Base-by-base conservation (phyloP, 129 eudicot species). In the Helianthus annuus region DNA sequence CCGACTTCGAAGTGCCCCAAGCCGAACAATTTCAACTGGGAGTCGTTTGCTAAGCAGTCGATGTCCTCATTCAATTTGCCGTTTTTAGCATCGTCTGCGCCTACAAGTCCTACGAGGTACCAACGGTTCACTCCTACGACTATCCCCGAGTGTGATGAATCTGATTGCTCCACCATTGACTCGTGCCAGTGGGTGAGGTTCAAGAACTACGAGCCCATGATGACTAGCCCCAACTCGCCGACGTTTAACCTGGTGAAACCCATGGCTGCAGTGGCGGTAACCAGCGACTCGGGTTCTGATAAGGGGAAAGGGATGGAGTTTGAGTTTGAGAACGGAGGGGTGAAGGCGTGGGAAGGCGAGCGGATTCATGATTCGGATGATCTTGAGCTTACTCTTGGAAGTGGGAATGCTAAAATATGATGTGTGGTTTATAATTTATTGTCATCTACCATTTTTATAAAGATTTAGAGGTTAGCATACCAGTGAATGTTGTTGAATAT, bases 291-390 rank as follows among this genome's bases (percentile, higher is more conserved):
- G 10, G 74, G 84, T 40, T 46, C 66, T 11, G 97, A 85, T 53
- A 87, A 91, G 67, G 81, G 81, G 38, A 78, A 78, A 62, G 93
- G 97, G 19, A 60, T 79, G 15, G 97, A 91, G 36, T 86, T 92
- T 39, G 88, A 80, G 66, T 86, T 91, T 71, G 88, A 90, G 80
- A 89, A 77, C 42, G 74, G 86, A 24, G 83, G 88, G n/a, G 98
- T 94, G 48, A 94, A 85, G 84, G 81, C 99, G 8, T 94, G 99
- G 99, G 99, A 90, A 83, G 97, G 97, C 49, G 97, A 95, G 82
- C 85, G 91, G 83, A 94, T 90, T 85, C 97, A 90, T 66, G 99
- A 95, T 39, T 74, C 90, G 86, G 99, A 95, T 73, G 99, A 95
- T 77, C 85, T 95, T 56, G 99, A 95, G 84, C 99, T 95, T 48